Percentiles rank a stretch among this genome's conserved stretches.
These are phyloP conservation scores for Solanum stenotomum DNA, from an alignment of 257 asterid species.

Conservation along the genomic window DNA sequence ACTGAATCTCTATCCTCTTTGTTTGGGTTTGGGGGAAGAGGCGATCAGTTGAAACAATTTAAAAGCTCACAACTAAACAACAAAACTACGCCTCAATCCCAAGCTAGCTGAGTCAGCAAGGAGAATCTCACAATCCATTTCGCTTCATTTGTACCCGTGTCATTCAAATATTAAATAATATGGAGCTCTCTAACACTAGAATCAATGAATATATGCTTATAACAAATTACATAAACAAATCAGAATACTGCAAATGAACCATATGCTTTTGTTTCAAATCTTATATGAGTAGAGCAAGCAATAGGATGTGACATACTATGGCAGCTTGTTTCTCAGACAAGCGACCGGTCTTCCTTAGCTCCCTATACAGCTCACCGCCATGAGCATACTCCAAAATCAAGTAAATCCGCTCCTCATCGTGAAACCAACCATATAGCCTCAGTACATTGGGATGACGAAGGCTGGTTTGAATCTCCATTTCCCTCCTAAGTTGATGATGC, in stretches of 20 bases:
- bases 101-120: not conserved
- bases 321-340: conserved; percentile 79
- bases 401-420: conserved; percentile 65
- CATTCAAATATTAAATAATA: not conserved
- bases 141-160: not conserved
- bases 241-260: not conserved
- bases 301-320: conserved; percentile 29
- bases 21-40: not conserved
- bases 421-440: conserved; percentile 87
- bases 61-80: not conserved
- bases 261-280: not conserved
- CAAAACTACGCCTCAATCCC: not conserved
- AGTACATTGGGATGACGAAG: conserved; percentile 79
- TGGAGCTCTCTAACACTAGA: not conserved
- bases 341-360: conserved; percentile 48
- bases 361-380: conserved; percentile 75
- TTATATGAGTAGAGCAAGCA: not conserved
- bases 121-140: not conserved
- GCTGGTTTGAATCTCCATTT: conserved; percentile 79
- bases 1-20: not conserved
- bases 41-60: not conserved
- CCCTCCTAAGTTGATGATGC: conserved; percentile 76
- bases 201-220: not conserved
- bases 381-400: conserved; percentile 84
- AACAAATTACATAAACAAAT: not conserved